Evolutionary conservation across 352 stramenopile genomes (phyloP), one percentile per base, ranked within the genome.

Genomic region (Pythium myriotylum): DNA sequence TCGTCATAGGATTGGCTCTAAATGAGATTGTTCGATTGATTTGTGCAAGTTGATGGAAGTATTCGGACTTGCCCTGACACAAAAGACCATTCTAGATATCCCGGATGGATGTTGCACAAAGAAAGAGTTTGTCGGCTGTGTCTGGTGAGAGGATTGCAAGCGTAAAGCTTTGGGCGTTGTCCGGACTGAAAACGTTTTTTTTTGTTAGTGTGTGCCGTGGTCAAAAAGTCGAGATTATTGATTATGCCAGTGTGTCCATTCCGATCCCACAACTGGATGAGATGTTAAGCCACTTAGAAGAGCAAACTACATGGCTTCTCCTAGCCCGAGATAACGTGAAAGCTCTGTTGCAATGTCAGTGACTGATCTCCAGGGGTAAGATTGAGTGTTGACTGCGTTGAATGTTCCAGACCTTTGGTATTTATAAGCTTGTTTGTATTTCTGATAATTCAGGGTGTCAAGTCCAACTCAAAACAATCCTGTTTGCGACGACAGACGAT

Each of bases 181-280:
- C 17, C 19, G 29, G 10, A 10, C 6, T n/a, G 17, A 17, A 43
- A 29, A 14, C 42, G n/a, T 3, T 16, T 43, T 10, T n/a, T 58
- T 19, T 29, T 50, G 33, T 22, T 14, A 95, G 86, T 37, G 65
- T 68, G n/a, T 88, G 89, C 51, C 82, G 79, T 19, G 84, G 79
- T 0, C 86, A 93, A 42, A 81, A 81, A 46, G 78, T 94, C 7
- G 86, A 95, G 51, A 92, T 95, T 59, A 69, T 86, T 12, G 78
- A 92, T 46, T 84, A 95, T 50, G 70, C 79, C 40, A 89, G 74
- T 50, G 70, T 84, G 16, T 79, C 78, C 1, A 56, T 92, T 24
- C 70, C 83, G 43, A 88, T 95, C 46, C 81, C 84, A 42, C 83
- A 89, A 48, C 48, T 95, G 2, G 84, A 95, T 48, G 84, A 95